Base-by-base conservation (phyloP, 2,329 filamentous ascomycete genomes). In the Aplosporella prunicola region DNA sequence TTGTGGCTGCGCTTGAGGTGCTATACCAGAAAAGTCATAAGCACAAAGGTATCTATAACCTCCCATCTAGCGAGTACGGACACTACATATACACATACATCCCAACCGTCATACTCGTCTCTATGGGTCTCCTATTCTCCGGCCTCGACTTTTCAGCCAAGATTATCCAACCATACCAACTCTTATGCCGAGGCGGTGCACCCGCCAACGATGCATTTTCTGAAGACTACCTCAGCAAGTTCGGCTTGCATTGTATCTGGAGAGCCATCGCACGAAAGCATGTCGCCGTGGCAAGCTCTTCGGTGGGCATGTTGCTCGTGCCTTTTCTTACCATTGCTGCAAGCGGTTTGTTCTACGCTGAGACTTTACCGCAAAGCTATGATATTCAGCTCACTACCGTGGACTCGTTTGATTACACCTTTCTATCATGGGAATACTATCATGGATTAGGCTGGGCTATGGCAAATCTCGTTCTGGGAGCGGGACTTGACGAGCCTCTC, bases 1-100 rank as follows among this genome's bases (percentile, higher is more conserved):
- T 25, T 2, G 25, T 33, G 13, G 18, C 25, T n/a, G 20, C 8
- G 3, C 14, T 33, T 9, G 31, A 33, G 14, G n/a, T 14, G 1
- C 7, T 25, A n/a, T 33, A 33, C 13, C 31, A 33, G 14, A 5
- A n/a, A 6, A 9, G 6, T 4, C 20, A 10, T 3, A 15, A 9
- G 10, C 8, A 33, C 10, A 25, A 33, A 10, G 31, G 31, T 4
- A 7, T 33, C 5, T 16, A 10, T 13, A 22, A 33, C 13, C n/a
- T 33, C 5, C 4, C 20, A 1, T 17, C 13, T 5, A 14, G 18
- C 9, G 8, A 33, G 4, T 33, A 33, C 31, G 14, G 10, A 9
- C 20, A 33, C 31, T 33, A 33, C 20, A 3, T 22, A 11, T 33
- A 33, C 20, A 33, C 31, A 10, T 33, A 33, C 9, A 17, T 33